These are phyloP conservation scores for Nemania sp. DNA, from an alignment of 2,329 filamentous ascomycete genomes.

Conservation along the genomic window DNA sequence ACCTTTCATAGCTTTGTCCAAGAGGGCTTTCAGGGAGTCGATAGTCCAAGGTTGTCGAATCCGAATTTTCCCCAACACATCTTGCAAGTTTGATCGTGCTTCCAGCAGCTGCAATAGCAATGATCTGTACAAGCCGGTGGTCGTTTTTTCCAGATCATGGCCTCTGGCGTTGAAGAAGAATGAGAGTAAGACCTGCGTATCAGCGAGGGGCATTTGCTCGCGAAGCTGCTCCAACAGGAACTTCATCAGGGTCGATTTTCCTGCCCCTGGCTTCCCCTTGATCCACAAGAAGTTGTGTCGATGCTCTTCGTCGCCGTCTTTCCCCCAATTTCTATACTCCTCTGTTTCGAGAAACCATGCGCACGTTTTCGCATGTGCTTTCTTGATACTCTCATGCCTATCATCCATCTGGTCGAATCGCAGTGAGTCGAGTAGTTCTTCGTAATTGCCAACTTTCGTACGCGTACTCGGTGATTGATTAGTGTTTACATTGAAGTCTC, in stretches of 20 bases:
- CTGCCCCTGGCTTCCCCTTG: constrained; percentile 47
- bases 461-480: neutral
- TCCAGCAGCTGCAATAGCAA: constrained; percentile 51
- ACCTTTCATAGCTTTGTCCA: constrained; percentile 19
- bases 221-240: constrained; percentile 24
- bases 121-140: constrained; percentile 53
- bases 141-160: constrained; percentile 47
- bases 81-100: constrained; percentile 39
- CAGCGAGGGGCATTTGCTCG: constrained; percentile 20
- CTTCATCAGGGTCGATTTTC: constrained; percentile 51
- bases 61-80: constrained; percentile 20
- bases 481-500: constrained; percentile 1
- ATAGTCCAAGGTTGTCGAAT: neutral
- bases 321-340: constrained; percentile 41
- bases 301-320: constrained; percentile 26
- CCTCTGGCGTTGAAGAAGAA: constrained; percentile 57
- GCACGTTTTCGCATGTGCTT: constrained; percentile 29
- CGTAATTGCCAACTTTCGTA: neutral
- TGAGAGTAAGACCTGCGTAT: constrained; percentile 23
- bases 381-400: constrained; percentile 25
- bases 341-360: constrained; percentile 33
- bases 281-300: constrained; percentile 48
- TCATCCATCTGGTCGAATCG: constrained; percentile 30
- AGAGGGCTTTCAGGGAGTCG: neutral
- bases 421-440: constrained; percentile 20